Percentiles rank a stretch among this genome's conserved stretches.
phyloP scores from a whole-genome alignment of 2,329 filamentous ascomycete genomes.

The Scedosporium aurantiacum region DNA sequence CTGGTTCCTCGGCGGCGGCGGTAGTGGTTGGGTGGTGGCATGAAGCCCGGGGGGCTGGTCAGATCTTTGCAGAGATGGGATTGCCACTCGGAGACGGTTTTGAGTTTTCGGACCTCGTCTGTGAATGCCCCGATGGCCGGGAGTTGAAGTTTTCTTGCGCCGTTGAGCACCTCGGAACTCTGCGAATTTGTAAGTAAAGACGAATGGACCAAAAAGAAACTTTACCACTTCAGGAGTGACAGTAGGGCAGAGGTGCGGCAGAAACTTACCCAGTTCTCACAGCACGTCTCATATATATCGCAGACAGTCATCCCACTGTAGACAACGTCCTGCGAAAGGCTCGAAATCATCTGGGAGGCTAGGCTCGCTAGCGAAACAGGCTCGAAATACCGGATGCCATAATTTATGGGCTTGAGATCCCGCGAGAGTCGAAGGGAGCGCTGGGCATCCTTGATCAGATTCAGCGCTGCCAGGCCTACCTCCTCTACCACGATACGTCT shows the following conservation, averaged over 20 bases:
- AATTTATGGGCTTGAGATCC: background rate
- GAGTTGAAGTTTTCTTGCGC: background rate
- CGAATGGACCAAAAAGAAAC: background rate
- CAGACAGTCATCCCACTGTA: background rate
- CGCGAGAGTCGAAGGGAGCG: background rate
- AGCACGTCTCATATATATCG: background rate
- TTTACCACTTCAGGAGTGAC: too few species aligned
- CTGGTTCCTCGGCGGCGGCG: background rate
- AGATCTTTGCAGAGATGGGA: slow-evolving; percentile 8
- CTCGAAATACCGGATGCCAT: background rate
- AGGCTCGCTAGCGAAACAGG: background rate
- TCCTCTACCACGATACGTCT: background rate
- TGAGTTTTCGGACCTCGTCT: background rate
- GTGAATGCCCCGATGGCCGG: background rate
- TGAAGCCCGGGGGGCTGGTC: background rate
- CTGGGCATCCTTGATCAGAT: background rate
- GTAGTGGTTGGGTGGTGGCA: background rate
- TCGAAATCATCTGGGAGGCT: background rate
- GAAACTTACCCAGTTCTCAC: background rate
- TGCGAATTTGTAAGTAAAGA: background rate
- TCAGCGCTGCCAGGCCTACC: background rate
- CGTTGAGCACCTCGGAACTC: background rate
- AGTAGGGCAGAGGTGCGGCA: background rate
- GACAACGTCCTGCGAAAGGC: background rate
- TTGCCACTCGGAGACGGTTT: background rate